These are phyloP conservation scores for Singerocomus rubriflavus DNA, from an alignment of 1,284 basidiomycete species.

Conservation along the genomic window DNA sequence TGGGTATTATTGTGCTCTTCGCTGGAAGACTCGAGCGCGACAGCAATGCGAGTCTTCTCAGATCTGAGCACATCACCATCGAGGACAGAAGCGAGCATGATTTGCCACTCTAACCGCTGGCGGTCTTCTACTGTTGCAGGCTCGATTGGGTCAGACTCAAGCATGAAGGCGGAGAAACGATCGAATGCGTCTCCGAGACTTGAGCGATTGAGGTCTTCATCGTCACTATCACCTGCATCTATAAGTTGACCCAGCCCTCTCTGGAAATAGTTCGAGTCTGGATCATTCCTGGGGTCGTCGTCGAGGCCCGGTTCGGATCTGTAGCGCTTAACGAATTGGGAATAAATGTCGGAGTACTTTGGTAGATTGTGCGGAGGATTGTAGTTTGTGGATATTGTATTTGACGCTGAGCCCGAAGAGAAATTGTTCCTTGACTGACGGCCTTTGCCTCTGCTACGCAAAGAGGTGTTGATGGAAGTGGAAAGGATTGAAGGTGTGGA, in stretches of 20 bases:
- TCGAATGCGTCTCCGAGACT: conserved; percentile 50
- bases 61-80: conserved; percentile 90
- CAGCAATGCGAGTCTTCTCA: conserved; percentile 87
- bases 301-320: conserved; percentile 54
- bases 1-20: conserved; percentile 68
- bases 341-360: conserved; percentile 67
- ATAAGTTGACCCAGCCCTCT: conserved; percentile 66
- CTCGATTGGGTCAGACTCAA: conserved; percentile 59
- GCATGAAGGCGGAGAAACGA: conserved; percentile 47
- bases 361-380: conserved; percentile 33
- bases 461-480: conserved; percentile 30
- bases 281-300: conserved; percentile 68
- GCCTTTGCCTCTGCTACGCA: conserved; percentile 33
- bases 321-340: conserved; percentile 74
- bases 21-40: conserved; percentile 61
- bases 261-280: conserved; percentile 73
- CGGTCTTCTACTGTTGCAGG: conserved; percentile 68
- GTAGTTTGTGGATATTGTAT: conserved; percentile 32
- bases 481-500: conserved; percentile 27
- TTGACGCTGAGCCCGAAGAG: conserved; percentile 25
- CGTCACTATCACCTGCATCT: conserved; percentile 74
- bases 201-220: conserved; percentile 55
- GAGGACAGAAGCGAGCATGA: conserved; percentile 89
- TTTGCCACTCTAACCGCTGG: conserved; percentile 91
- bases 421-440: conserved; percentile 38